Evolutionary conservation across 2,329 filamentous ascomycete genomes (phyloP).

Genomic region (Beauveria rudraprayagi): DNA sequence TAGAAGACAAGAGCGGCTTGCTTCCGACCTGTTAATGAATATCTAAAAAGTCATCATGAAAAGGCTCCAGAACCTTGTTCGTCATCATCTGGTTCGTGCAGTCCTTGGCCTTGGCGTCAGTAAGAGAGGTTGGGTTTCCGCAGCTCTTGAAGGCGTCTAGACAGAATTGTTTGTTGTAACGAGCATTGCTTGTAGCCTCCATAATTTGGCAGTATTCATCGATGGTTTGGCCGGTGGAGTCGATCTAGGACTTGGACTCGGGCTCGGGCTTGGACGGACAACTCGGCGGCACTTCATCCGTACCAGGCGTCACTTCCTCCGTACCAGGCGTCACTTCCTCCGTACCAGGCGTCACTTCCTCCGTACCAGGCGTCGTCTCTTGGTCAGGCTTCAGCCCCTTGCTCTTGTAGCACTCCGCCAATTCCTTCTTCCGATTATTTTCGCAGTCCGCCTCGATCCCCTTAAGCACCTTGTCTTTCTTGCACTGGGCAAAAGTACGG

Average conservation of each 20-base stretch:
- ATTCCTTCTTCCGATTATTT: no score
- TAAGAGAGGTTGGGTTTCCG: not conserved
- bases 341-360: not conserved
- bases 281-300: no score
- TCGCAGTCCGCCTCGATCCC: not conserved
- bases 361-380: not conserved
- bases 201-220: not conserved
- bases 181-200: not conserved
- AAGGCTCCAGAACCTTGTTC: not conserved
- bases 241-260: not conserved
- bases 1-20: no score
- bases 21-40: no score
- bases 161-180: not conserved
- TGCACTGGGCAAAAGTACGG: not conserved
- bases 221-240: not conserved
- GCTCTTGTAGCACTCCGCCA: no score
- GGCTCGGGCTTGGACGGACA: no score
- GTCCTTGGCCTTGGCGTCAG: not conserved
- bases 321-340: no score
- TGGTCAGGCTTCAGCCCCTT: not conserved
- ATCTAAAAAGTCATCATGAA: no score
- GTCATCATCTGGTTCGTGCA: not conserved
- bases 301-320: no score
- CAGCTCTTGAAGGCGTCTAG: not conserved
- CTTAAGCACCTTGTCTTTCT: not conserved